Percentiles rank a stretch among this genome's conserved stretches.
Evolutionary conservation across 306 rosid species (phyloP).

Genomic region (Cucumis hystrix): DNA sequence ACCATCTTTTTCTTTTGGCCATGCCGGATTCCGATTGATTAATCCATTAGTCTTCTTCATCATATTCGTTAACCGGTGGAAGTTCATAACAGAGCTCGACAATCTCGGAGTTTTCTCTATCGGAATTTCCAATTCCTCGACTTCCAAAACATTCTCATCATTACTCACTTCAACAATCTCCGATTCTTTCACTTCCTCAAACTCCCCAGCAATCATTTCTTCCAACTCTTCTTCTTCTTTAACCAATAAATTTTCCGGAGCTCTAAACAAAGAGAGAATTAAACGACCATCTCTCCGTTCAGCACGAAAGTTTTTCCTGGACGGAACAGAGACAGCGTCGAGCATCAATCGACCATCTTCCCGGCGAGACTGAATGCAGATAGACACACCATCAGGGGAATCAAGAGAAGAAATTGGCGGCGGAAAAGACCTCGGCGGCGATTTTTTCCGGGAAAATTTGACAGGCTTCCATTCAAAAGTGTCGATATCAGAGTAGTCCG

Average conservation of each 20-base stretch:
- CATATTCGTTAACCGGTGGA: conserved; percentile 33
- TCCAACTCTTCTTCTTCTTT: not conserved
- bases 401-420: conserved; percentile 2
- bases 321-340: not conserved
- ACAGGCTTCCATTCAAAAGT: conserved; percentile 7
- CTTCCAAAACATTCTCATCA: conserved; percentile 6
- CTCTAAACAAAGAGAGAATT: not conserved
- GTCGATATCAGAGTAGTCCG: not conserved
- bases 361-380: conserved; percentile 9
- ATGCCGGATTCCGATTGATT: conserved; percentile 31
- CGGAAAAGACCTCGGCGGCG: conserved; percentile 7
- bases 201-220: not conserved
- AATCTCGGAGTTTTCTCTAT: conserved; percentile 6
- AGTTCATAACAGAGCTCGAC: conserved; percentile 16
- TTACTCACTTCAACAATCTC: not conserved
- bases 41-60: conserved; percentile 39
- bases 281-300: conserved; percentile 7
- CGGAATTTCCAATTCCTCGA: conserved; percentile 11
- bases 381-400: not conserved
- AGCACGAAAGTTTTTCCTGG: not conserved
- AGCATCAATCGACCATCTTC: conserved; percentile 7
- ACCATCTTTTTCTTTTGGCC: conserved; percentile 30
- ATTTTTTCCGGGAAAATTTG: not conserved
- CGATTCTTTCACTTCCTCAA: not conserved
- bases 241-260: not conserved